phyloP scores from a whole-genome alignment of 2,329 filamentous ascomycete genomes.

The Sporothrix globosa region DNA sequence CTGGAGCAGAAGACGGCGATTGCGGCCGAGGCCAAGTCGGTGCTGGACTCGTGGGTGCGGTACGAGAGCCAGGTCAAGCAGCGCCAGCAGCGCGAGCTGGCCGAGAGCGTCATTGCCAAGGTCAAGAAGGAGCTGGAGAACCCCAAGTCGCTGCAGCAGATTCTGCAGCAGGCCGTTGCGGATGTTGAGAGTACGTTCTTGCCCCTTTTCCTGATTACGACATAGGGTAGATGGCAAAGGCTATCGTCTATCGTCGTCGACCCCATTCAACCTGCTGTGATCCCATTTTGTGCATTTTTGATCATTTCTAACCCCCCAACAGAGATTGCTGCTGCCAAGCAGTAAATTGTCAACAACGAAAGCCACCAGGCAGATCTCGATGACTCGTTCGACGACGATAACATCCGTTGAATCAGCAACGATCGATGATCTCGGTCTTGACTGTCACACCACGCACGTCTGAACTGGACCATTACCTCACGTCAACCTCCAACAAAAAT shows the following conservation, averaged over 20 bases:
- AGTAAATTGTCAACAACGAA: conserved; percentile 54
- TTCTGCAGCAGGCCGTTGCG: conserved; percentile 91
- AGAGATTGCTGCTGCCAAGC: conserved; percentile 67
- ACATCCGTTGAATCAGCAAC: neutral
- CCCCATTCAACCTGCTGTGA: neutral
- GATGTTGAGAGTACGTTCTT: conserved; percentile 84
- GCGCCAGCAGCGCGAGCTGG: conserved; percentile 95
- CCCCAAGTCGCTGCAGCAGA: conserved; percentile 96
- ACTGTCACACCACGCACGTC: neutral
- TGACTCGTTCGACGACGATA: neutral
- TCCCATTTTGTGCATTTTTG: no score
- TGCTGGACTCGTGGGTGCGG: conserved; percentile 97
- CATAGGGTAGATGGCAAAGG: neutral
- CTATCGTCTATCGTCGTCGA: neutral
- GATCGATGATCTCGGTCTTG: neutral
- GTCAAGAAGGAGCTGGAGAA: conserved; percentile 98
- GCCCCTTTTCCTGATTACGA: neutral
- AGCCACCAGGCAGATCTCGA: conserved; percentile 32
- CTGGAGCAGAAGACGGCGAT: conserved; percentile 95
- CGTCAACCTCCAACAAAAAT: conserved; percentile 13
- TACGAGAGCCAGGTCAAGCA: conserved; percentile 99
- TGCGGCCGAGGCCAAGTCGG: conserved; percentile 87
- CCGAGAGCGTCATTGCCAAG: conserved; percentile 91
- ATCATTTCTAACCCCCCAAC: conserved; percentile 43
- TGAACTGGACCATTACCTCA: conserved; percentile 11